Evolutionary conservation across 2,329 filamentous ascomycete species (phyloP).

Genomic region (Lomentospora prolificans): DNA sequence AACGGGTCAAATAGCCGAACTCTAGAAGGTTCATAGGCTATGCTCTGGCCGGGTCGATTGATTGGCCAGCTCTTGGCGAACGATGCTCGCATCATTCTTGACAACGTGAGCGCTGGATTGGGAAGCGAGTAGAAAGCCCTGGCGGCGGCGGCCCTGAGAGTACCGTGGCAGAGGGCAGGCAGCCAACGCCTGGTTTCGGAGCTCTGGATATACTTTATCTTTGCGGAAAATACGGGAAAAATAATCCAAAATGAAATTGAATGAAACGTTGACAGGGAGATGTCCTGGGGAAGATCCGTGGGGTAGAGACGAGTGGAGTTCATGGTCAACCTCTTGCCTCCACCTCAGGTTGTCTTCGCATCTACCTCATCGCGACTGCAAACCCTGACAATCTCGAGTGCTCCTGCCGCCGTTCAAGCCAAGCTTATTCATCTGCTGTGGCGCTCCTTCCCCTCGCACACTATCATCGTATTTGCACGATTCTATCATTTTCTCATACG

Average conservation of each 20-base stretch:
- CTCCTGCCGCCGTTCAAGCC: neutral
- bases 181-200: neutral
- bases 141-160: neutral
- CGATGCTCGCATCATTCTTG: neutral
- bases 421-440: neutral
- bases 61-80: neutral
- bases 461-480: neutral
- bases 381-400: too few species aligned
- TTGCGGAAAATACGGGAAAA: neutral
- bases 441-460: neutral
- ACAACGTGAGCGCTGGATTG: neutral
- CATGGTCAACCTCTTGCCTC: neutral
- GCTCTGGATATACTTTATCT: neutral
- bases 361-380: too few species aligned
- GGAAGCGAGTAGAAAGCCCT: neutral
- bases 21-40: neutral
- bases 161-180: neutral
- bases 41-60: neutral
- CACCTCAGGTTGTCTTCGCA: too few species aligned
- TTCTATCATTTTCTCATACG: neutral
- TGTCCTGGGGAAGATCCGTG: neutral
- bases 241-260: neutral
- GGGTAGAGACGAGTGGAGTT: neutral
- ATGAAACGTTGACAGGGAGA: neutral
- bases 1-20: conserved; percentile 1